These are phyloP conservation scores for Micromonas commoda DNA, from an alignment of 139 green algal genomes.

Conservation along the genomic window DNA sequence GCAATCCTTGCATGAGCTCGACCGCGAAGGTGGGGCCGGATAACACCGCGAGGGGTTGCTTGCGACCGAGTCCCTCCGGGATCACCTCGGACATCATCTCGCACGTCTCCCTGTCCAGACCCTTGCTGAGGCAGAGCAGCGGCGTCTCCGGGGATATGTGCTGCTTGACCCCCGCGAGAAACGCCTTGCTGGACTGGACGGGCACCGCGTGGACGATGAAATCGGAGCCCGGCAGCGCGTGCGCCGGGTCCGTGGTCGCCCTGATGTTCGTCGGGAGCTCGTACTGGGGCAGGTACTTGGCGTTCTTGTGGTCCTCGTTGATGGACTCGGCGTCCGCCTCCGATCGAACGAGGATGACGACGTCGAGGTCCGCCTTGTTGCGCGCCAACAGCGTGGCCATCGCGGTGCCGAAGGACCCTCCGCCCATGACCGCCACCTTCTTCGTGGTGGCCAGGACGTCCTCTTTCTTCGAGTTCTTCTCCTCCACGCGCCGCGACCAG, in stretches of 20 bases:
- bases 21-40: conserved; percentile 89
- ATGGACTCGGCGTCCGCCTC: conserved; percentile 70
- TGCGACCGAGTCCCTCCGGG: conserved; percentile 62
- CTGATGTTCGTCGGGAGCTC: conserved; percentile 75
- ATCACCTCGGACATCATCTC: conserved; percentile 92
- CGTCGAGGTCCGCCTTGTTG: conserved; percentile 71
- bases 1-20: conserved; percentile 66
- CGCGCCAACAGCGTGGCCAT: conserved; percentile 77
- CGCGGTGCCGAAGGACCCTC: conserved; percentile 92
- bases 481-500: background rate
- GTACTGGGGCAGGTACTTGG: conserved; percentile 39
- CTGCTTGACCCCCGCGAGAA: conserved; percentile 65
- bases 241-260: conserved; percentile 40
- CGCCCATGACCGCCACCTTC: conserved; percentile 89
- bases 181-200: conserved; percentile 77
- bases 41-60: conserved; percentile 81
- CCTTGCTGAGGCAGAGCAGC: conserved; percentile 92
- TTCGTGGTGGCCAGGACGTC: conserved; percentile 20
- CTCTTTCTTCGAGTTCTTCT: background rate
- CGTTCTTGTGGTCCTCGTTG: conserved; percentile 82
- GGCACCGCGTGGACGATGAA: conserved; percentile 82
- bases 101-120: conserved; percentile 69
- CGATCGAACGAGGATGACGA: conserved; percentile 79
- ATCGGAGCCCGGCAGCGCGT: conserved; percentile 39
- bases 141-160: conserved; percentile 69